A percentile compares a stretch with the other conserved stretches of the same genome.
These are phyloP conservation scores for Proliferodiscus dingleyae DNA, from an alignment of 2,329 filamentous ascomycete species.

Conservation along the genomic window DNA sequence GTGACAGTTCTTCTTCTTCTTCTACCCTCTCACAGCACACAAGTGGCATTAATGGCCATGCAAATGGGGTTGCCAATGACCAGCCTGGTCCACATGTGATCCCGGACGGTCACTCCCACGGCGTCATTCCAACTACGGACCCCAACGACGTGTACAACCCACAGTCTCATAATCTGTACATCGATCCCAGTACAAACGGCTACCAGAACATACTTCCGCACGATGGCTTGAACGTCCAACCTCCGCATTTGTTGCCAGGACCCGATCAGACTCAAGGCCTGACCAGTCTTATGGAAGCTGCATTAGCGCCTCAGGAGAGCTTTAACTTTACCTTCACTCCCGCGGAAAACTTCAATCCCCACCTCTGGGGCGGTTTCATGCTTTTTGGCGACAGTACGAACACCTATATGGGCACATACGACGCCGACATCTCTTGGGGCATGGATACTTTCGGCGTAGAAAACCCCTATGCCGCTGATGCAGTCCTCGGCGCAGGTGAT, in stretches of 20 bases:
- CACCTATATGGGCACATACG: constrained; percentile 27
- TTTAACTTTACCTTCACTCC: constrained; percentile 19
- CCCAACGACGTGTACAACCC: constrained; percentile 4
- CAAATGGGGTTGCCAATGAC: background rate
- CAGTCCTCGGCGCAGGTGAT: constrained; percentile 15
- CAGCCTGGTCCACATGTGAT: background rate
- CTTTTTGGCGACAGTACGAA: constrained; percentile 19
- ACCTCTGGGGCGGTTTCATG: constrained; percentile 27
- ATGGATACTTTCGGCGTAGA: constrained; percentile 22
- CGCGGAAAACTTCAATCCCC: constrained; percentile 18
- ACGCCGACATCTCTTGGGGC: constrained; percentile 29
- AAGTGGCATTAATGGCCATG: background rate
- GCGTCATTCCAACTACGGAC: too few species aligned
- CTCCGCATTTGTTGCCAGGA: background rate
- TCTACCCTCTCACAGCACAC: too few species aligned
- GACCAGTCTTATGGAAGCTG: constrained; percentile 28
- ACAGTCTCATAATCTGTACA: background rate
- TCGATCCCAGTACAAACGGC: background rate
- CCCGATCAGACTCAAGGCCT: constrained; percentile 20
- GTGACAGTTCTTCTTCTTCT: background rate
- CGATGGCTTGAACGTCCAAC: background rate
- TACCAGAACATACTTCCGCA: constrained; percentile 3
- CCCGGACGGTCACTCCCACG: too few species aligned
- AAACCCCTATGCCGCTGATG: constrained; percentile 16
- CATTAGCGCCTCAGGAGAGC: constrained; percentile 19